These are phyloP conservation scores for Malania oleifera DNA, from an alignment of 164 flowering plant species.

Conservation along the genomic window DNA sequence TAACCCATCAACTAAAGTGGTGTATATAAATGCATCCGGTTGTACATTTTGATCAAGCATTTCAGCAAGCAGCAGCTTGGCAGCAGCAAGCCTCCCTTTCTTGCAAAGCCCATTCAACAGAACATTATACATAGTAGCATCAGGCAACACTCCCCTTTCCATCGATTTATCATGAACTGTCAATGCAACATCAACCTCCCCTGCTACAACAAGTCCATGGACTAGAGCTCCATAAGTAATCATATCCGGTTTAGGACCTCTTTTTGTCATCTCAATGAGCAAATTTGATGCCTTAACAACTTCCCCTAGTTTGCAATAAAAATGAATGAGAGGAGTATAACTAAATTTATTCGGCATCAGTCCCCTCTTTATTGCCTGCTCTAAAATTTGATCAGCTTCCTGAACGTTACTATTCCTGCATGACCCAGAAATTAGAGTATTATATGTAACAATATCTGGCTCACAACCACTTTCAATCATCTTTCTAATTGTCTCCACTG, in stretches of 20 bases:
- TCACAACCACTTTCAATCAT: constrained; percentile 44
- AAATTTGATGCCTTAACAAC: constrained; percentile 39
- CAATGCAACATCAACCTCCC: constrained; percentile 63
- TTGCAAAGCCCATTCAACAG: constrained; percentile 73
- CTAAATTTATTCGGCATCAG: constrained; percentile 47
- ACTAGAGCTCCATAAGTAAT: constrained; percentile 64
- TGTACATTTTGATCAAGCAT: constrained; percentile 55
- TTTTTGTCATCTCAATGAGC: constrained; percentile 51
- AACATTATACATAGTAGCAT: constrained; percentile 67
- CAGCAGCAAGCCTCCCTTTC: constrained; percentile 49
- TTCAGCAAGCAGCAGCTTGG: constrained; percentile 51
- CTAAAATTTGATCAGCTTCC: constrained; percentile 52
- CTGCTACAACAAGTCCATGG: constrained; percentile 62
- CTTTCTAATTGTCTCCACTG: constrained; percentile 25
- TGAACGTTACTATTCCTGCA: constrained; percentile 48
- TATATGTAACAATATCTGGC: constrained; percentile 64
- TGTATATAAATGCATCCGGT: constrained; percentile 59
- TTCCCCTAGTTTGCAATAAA: constrained; percentile 38
- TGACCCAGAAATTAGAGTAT: constrained; percentile 44
- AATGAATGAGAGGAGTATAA: constrained; percentile 64
- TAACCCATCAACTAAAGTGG: constrained; percentile 71
- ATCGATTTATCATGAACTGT: constrained; percentile 47
- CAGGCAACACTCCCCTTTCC: constrained; percentile 56
- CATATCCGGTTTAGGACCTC: constrained; percentile 54
- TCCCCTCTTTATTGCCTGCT: constrained; percentile 37